These are phyloP conservation scores for Acrodontium crateriforme DNA, from an alignment of 2,329 filamentous ascomycete species.

Conservation along the genomic window DNA sequence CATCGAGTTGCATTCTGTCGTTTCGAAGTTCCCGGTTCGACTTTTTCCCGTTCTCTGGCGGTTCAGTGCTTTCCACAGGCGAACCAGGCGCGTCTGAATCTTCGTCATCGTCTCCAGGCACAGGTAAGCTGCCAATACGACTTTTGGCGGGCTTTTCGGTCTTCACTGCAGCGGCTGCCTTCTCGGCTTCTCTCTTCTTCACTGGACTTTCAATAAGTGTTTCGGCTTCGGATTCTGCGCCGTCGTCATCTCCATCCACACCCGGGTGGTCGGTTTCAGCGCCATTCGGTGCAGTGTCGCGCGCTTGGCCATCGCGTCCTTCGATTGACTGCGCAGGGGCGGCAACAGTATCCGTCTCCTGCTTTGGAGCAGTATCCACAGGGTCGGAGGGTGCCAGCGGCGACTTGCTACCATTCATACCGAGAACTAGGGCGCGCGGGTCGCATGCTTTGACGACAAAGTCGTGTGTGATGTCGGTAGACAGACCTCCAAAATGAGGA, in stretches of 20 bases:
- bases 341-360: not conserved
- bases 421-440: constrained; percentile 3
- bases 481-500: no score
- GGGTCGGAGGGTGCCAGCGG: constrained; percentile 10
- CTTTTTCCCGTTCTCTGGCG: constrained; percentile 6
- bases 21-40: no score
- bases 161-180: constrained; percentile 8
- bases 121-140: constrained; percentile 19
- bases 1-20: constrained; percentile 5
- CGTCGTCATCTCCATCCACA: constrained; percentile 14
- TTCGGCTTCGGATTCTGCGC: constrained; percentile 36
- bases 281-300: no score
- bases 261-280: no score
- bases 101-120: constrained; percentile 18
- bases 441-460: constrained; percentile 2
- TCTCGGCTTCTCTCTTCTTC: constrained; percentile 25
- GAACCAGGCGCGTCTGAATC: constrained; percentile 18
- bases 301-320: constrained; percentile 2
- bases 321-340: constrained; percentile 1
- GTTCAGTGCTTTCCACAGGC: constrained; percentile 15
- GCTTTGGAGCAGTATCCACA: constrained; percentile 1
- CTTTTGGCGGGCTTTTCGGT: constrained; percentile 12
- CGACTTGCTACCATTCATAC: constrained; percentile 19
- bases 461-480: not conserved
- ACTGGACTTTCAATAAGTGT: constrained; percentile 33